These are phyloP conservation scores for Fusarium decemcellulare DNA, from an alignment of 2,329 filamentous ascomycete species.

Conservation along the genomic window DNA sequence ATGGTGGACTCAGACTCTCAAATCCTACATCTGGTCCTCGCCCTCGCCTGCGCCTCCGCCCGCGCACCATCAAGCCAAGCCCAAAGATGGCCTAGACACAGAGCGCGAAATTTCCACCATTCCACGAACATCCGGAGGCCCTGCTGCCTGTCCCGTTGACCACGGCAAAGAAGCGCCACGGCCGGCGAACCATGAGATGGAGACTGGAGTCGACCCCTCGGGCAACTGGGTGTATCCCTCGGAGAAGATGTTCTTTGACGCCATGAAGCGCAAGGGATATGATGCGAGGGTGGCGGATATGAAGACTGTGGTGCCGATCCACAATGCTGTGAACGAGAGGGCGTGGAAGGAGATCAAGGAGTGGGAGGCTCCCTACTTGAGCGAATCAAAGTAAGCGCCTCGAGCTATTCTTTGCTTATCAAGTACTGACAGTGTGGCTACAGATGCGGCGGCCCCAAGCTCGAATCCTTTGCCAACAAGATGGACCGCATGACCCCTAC, in stretches of 20 bases:
- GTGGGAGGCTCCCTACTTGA: constrained; percentile 83
- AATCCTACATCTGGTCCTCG: constrained; percentile 57
- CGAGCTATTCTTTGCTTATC: fast-evolving
- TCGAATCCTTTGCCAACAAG: constrained; percentile 87
- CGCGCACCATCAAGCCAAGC: constrained; percentile 18
- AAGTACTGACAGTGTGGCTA: constrained; percentile 15
- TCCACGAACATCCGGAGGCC: constrained; percentile 69
- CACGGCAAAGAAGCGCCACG: constrained; percentile 47
- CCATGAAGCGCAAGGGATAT: constrained; percentile 92
- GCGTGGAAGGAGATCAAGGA: constrained; percentile 93
- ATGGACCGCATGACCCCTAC: constrained; percentile 81
- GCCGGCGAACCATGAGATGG: constrained; percentile 81
- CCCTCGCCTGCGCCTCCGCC: constrained; percentile 41
- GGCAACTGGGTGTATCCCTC: constrained; percentile 99
- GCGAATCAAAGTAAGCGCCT: constrained; percentile 67
- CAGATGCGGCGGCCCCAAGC: constrained; percentile 79
- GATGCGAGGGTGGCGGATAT: constrained; percentile 81
- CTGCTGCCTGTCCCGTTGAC: constrained; percentile 56
- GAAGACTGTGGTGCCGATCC: constrained; percentile 93
- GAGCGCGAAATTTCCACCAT: constrained; percentile 86
- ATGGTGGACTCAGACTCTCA: constrained; percentile 61
- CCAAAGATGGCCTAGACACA: constrained; percentile 65
- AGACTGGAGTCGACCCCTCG: constrained; percentile 78
- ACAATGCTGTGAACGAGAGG: constrained; percentile 98
- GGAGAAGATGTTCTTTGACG: constrained; percentile 98